phyloP scores from a whole-genome alignment of 345 rosid species.

The Hibiscus tridactylites region DNA sequence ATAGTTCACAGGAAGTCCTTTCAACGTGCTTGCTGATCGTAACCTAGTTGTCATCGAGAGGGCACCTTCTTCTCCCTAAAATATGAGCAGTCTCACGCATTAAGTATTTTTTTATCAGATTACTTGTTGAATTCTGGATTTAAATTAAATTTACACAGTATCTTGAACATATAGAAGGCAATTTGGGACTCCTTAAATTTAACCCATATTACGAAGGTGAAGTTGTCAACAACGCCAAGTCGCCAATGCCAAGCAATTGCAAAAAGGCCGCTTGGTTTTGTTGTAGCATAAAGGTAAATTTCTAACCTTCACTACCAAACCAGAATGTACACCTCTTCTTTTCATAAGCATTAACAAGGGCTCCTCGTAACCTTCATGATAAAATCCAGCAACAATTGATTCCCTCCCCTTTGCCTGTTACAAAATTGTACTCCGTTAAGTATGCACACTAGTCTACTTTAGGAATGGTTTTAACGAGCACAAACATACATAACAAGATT shows the following conservation, averaged over 20 bases:
- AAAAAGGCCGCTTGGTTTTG: neutral
- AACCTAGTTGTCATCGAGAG: slow-evolving; percentile 92
- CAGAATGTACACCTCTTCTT: slow-evolving; percentile 90
- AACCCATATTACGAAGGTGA: neutral
- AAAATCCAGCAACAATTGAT: slow-evolving; percentile 87
- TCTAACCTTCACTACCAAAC: slow-evolving; percentile 90
- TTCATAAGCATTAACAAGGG: slow-evolving; percentile 97
- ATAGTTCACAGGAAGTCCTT: slow-evolving; percentile 90
- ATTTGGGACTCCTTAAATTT: neutral
- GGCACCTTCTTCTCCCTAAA: slow-evolving; percentile 96
- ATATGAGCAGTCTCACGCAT: slow-evolving; percentile 6
- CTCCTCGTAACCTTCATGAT: slow-evolving; percentile 89
- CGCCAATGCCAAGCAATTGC: neutral
- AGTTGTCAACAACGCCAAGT: neutral
- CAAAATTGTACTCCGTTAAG: neutral
- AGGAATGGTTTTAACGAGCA: neutral
- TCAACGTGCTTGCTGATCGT: slow-evolving; percentile 57
- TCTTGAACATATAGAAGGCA: neutral
- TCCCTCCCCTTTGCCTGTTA: slow-evolving; percentile 83
- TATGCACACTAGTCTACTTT: neutral
- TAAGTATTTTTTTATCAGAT: neutral
- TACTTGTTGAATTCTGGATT: neutral
- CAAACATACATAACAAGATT: neutral
- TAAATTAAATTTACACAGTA: neutral
- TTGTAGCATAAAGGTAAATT: slow-evolving; percentile 19